Evolutionary conservation across 768 basidiomycete genomes (phyloP).

Genomic region (Rubroboletus pulcherrimus): DNA sequence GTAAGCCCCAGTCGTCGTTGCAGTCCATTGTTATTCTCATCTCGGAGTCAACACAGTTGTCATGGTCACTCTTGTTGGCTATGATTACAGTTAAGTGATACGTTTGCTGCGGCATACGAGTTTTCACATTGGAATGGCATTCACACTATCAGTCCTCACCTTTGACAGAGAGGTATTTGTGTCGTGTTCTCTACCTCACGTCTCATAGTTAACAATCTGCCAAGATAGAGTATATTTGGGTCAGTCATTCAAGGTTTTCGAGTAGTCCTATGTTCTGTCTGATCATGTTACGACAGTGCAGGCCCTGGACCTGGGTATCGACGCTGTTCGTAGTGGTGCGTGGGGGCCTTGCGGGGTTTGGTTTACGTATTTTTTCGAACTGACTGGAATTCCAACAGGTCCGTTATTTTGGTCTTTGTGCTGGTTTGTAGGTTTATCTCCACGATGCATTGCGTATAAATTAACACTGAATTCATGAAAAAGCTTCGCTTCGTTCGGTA

Average conservation of each 20-base stretch:
- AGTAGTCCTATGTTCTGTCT: background rate
- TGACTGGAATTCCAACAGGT: no score
- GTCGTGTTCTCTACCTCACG: background rate
- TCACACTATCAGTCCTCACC: background rate
- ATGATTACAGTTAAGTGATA: background rate
- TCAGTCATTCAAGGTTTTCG: background rate
- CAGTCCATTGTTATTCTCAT: background rate
- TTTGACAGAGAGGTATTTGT: background rate
- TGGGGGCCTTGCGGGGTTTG: background rate
- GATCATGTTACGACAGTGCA: background rate
- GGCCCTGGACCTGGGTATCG: background rate
- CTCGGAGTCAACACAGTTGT: background rate
- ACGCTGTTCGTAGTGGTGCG: background rate
- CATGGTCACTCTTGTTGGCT: background rate
- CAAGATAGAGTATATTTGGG: background rate
- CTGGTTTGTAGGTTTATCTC: background rate
- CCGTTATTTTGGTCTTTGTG: background rate
- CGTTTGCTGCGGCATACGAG: background rate
- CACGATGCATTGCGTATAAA: background rate
- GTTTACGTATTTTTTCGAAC: background rate
- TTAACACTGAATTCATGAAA: background rate
- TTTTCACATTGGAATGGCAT: background rate
- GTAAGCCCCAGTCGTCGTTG: background rate
- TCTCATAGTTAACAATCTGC: background rate
- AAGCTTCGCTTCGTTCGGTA: background rate